Base-by-base conservation (phyloP, 2,329 filamentous ascomycete species). In the Colletotrichum graminicola region DNA sequence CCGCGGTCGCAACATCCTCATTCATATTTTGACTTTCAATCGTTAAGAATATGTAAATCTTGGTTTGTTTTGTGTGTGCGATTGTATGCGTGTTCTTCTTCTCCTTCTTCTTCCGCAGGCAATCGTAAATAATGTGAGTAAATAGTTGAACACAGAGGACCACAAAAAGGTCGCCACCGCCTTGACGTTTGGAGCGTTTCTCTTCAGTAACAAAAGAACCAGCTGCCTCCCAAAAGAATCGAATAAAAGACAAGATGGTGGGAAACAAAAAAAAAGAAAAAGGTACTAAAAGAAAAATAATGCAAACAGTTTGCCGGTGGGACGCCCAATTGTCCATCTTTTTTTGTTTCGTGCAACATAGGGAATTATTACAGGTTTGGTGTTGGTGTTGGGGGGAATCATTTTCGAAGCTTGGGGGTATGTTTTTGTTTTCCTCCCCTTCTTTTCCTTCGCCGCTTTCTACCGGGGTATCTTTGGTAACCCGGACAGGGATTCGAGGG, bases 331-430 rank as follows among this genome's bases (percentile, higher is more conserved):
- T n/a, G 41, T 45, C 14, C 14, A 29, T 29, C 26, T 26, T 49
- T 49, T 43, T 60, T 57, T 47, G 21, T 62, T 67, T 67, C 36
- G 64, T 67, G 36, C 63, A 67, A 69, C 67, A 60, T n/a, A 34
- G 52, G 26, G 32, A 29, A 65, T 70, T 68, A 68, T 71, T 71
- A 71, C 68, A 71, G 51, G 59, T 68, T 59, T 52, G 21, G 18
- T 45, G 39, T 41, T 12, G 32, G 47, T 29, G 23, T n/a, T n/a
- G 21, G 26, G n/a, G 29, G 26, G 36, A 23, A 26, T 12, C 10
- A 32, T 62, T 51, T 67, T 26, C 47, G 5, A 5, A 5, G 51
- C 18, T 8, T 32, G 51, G 29, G 7, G 43, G 7, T 21, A n/a
- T n/a, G 1, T 23, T 23, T 7, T 47, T n/a, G 1, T n/a, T 23